Percentiles rank a stretch among this genome's conserved stretches.
Evolutionary conservation across 768 basidiomycete species (phyloP).

Genomic region (Agrocybe pediades): DNA sequence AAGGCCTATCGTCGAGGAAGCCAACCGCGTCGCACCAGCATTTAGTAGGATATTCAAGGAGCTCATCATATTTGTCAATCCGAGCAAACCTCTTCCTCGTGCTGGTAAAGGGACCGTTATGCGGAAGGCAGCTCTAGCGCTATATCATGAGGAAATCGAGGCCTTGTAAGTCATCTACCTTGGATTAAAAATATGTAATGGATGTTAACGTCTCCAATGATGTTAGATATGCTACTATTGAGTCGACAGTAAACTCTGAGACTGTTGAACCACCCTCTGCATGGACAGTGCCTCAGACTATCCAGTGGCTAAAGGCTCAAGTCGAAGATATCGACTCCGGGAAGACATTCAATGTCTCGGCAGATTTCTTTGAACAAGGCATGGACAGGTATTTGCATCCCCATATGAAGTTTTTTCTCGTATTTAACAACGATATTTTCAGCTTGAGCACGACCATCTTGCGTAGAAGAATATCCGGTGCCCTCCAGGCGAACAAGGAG

Average conservation of each 20-base stretch:
- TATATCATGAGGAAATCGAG: constrained; percentile 49
- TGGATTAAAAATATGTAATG: not conserved
- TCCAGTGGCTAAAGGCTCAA: constrained; percentile 20
- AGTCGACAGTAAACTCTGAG: constrained; percentile 13
- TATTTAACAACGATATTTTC: not conserved
- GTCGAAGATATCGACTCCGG: constrained; percentile 18
- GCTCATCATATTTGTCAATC: constrained; percentile 45
- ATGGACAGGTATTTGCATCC: constrained; percentile 16
- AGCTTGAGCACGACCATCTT: constrained; percentile 25
- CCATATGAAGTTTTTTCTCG: not conserved
- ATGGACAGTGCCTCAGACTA: constrained; percentile 15
- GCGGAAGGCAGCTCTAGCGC: constrained; percentile 41
- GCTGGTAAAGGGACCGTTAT: constrained; percentile 51
- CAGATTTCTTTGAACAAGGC: constrained; percentile 24
- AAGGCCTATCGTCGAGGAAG: constrained; percentile 44
- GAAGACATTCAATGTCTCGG: constrained; percentile 1
- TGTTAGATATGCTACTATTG: constrained; percentile 18
- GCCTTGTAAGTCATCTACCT: constrained; percentile 34
- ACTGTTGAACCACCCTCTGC: constrained; percentile 12
- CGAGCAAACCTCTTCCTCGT: constrained; percentile 41
- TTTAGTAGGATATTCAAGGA: constrained; percentile 55
- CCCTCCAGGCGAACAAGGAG: constrained; percentile 14
- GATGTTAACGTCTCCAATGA: not conserved
- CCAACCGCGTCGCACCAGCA: constrained; percentile 43
- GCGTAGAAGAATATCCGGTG: constrained; percentile 19